Base-by-base conservation (phyloP, 1,284 basidiomycete genomes). In the Pascua guehoae region DNA sequence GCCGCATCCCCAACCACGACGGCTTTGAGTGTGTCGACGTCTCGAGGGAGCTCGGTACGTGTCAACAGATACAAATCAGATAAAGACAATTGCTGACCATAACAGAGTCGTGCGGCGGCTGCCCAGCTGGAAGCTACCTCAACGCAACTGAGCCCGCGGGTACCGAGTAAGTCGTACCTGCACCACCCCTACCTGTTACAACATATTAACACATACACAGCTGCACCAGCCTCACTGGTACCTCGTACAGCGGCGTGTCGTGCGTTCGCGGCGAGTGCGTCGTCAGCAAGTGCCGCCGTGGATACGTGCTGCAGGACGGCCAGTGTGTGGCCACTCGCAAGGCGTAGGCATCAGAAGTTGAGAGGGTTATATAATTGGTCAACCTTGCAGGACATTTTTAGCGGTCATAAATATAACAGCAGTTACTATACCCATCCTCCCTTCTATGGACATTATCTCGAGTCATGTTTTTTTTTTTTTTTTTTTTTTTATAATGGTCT, bases 91-190 rank as follows among this genome's bases (percentile, higher is more conserved):
- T 32, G 50, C 50, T 51, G n/a, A 51, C 51, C 9, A 12, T 40
- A 2, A 4, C 53, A 61, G 61, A 62, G 45, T 57, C 57, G 8
- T 63, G 61, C 41, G 61, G 61, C 12, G 61, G 61, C 36, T 50
- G 58, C 53, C 24, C 16, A 14, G 15, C 18, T 24, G 53, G 47
- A n/a, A 47, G 51, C 50, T 42, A 15, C 12, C 5, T 47, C 50
- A 39, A 43, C 49, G 43, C 37, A 9, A 45, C 41, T 46, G 32
- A 18, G 32, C 18, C 45, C 40, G 37, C 48, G 15, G 61, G 58
- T n/a, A 41, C 24, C 43, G 58, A 57, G 56, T 57, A 50, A 57
- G 48, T 53, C 8, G 10, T 32, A 12, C 15, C 12, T 12, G 17
- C 38, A 39, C 12, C n/a, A n/a, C n/a, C n/a, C 40, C 45, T 16